Evolutionary conservation across 2,329 filamentous ascomycete genomes (phyloP).

Genomic region (Stagonosporopsis rhizophila): DNA sequence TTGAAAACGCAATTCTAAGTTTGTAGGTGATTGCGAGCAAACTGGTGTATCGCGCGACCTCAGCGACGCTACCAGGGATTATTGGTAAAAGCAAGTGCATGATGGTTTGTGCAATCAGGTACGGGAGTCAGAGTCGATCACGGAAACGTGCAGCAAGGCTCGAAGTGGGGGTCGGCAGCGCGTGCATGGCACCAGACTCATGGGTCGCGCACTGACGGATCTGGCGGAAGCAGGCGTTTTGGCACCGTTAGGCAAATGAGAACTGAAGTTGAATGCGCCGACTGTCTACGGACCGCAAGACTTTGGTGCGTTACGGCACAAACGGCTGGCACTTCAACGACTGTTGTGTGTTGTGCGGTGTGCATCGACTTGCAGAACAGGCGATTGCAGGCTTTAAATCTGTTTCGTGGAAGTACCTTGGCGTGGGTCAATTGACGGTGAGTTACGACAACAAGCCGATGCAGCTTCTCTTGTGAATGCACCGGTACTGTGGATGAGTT

Average conservation of each 20-base stretch:
- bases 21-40: neutral
- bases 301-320: neutral
- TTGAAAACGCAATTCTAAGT: neutral
- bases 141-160: conserved; percentile 37
- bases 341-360: neutral
- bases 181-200: conserved; percentile 31
- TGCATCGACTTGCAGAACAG: neutral
- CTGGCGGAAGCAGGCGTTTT: conserved; percentile 38
- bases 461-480: conserved; percentile 9
- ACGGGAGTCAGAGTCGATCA: conserved; percentile 23
- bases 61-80: neutral
- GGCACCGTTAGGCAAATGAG: conserved; percentile 9
- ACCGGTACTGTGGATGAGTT: neutral
- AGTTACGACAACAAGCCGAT: conserved; percentile 14
- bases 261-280: conserved; percentile 18
- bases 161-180: conserved; percentile 38
- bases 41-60: neutral
- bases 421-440: conserved; percentile 7
- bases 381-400: neutral
- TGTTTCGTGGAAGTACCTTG: conserved; percentile 7
- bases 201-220: conserved; percentile 46
- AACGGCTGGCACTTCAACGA: neutral
- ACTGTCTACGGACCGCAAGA: neutral
- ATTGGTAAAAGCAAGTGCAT: neutral
- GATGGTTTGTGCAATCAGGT: conserved; percentile 15